These are phyloP conservation scores for Eutrema yunnanense DNA, from an alignment of 345 rosid species.

Conservation along the genomic window DNA sequence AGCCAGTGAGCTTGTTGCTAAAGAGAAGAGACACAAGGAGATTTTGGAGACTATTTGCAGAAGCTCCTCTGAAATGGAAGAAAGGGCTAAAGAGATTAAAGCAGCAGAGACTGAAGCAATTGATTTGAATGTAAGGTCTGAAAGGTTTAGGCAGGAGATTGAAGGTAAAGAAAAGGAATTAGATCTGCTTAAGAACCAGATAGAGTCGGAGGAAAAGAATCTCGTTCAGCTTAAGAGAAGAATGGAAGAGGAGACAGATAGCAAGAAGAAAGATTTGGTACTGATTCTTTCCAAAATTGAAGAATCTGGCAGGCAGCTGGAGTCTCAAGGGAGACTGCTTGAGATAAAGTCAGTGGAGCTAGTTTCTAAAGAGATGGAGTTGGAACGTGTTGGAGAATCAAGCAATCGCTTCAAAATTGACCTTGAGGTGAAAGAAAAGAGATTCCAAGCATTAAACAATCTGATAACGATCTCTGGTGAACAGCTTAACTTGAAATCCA, in stretches of 20 bases:
- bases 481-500: constrained; percentile 7
- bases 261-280: neutral
- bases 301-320: neutral
- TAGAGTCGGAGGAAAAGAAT: neutral
- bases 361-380: neutral
- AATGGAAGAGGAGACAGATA: neutral
- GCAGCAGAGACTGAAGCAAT: constrained; percentile 4
- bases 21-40: too few species aligned
- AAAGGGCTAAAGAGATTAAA: neutral
- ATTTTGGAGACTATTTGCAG: too few species aligned
- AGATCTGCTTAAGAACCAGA: neutral
- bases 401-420: neutral
- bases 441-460: neutral
- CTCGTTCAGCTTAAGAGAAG: neutral
- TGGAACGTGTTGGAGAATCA: constrained; percentile 3
- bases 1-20: too few species aligned
- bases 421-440: neutral
- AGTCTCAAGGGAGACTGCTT: neutral
- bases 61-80: too few species aligned
- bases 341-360: neutral
- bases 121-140: neutral
- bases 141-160: constrained; percentile 3
- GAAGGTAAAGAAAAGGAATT: constrained; percentile 6
- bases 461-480: neutral
- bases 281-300: neutral